A percentile compares a stretch with the other conserved stretches of the same genome.
These are phyloP conservation scores for Candida montana DNA, from an alignment of 805 yeast genomes.

Conservation along the genomic window DNA sequence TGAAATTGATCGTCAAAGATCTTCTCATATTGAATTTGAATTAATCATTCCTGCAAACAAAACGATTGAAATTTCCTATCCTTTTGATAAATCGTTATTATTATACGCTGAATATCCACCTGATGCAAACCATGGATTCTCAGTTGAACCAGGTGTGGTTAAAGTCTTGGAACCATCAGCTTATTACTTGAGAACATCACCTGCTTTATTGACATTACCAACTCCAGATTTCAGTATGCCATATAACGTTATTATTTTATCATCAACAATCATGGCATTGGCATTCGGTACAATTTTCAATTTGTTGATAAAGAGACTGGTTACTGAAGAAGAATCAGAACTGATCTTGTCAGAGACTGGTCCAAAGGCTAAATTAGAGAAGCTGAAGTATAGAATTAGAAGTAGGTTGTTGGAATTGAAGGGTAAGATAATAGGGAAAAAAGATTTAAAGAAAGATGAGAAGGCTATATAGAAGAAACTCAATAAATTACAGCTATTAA, in stretches of 20 bases:
- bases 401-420: neutral
- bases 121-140: constrained; percentile 97
- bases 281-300: constrained; percentile 86
- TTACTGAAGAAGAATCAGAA: constrained; percentile 60
- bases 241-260: constrained; percentile 88
- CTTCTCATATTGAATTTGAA: constrained; percentile 73
- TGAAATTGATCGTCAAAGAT: constrained; percentile 73
- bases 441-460: neutral
- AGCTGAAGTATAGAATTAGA: neutral
- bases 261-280: constrained; percentile 89
- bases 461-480: neutral
- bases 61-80: constrained; percentile 58
- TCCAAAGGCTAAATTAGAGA: constrained; percentile 9
- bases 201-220: constrained; percentile 81
- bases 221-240: constrained; percentile 99
- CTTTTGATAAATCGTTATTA: constrained; percentile 83
- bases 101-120: constrained; percentile 95
- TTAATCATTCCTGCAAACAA: constrained; percentile 60
- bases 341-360: constrained; percentile 16
- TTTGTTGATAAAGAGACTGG: constrained; percentile 63
- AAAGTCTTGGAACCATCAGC: constrained; percentile 40
- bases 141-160: constrained; percentile 84
- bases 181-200: constrained; percentile 71
- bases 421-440: neutral
- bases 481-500: too few relatives aligned